Conservation (phyloP, 495 filamentous ascomycete genomes). For the Cladorrhinum samala region DNA sequence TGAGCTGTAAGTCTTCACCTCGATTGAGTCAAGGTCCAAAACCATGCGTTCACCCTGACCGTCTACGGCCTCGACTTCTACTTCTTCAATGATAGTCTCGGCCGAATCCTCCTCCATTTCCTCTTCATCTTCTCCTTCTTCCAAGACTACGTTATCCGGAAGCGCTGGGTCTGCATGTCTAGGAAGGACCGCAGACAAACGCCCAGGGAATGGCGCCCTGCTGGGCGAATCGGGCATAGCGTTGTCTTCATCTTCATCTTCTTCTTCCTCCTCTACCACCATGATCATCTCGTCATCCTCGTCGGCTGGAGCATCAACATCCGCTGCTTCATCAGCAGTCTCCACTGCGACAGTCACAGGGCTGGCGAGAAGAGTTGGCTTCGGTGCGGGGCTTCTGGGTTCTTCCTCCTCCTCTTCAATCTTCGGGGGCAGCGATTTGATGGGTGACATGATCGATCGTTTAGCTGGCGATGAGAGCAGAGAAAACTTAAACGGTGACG, state of each 20-base stretch:
- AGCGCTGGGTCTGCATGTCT: slow-evolving; percentile 43
- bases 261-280: neutral
- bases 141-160: slow-evolving; percentile 16
- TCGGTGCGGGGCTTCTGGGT: slow-evolving; percentile 14
- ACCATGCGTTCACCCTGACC: slow-evolving; percentile 24
- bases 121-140: slow-evolving; percentile 6
- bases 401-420: slow-evolving; percentile 9
- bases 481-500: slow-evolving; percentile 36
- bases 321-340: neutral
- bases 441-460: slow-evolving; percentile 34
- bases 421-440: slow-evolving; percentile 20
- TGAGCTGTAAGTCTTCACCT: slow-evolving; percentile 5
- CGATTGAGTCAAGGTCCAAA: slow-evolving; percentile 23
- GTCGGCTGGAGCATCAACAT: neutral
- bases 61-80: slow-evolving; percentile 2
- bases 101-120: neutral
- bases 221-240: slow-evolving; percentile 28
- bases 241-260: slow-evolving; percentile 12
- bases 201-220: slow-evolving; percentile 40
- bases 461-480: slow-evolving; percentile 45
- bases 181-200: slow-evolving; percentile 46
- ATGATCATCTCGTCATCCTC: slow-evolving; percentile 10
- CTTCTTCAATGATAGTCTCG: slow-evolving; percentile 2
- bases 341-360: slow-evolving; percentile 23
- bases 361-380: slow-evolving; percentile 36